Evolutionary conservation across 371 early-diverging fungal species (phyloP), one percentile per base, ranked within the genome.

Genomic region (Rhizopus delemar): DNA sequence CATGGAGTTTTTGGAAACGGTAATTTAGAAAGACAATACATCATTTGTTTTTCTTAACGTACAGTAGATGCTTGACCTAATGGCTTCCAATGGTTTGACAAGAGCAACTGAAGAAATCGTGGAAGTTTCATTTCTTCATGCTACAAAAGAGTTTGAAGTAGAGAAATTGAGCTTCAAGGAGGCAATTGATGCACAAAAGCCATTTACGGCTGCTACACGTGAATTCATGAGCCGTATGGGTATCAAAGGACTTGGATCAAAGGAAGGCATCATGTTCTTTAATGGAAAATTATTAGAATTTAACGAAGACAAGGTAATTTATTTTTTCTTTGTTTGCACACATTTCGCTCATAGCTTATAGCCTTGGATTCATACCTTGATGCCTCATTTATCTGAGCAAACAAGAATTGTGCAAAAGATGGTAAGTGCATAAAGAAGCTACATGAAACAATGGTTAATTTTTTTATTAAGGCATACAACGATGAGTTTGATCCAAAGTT

Each of bases 221-320:
- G 32, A 15, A 3, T 83, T 77, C 48, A 51, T 71, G 9, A 62
- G 60, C 3, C 75, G 79, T 2, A 51, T 84, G 55, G 75, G 73
- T 38, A 59, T 78, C 32, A 54, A 28, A 15, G 53, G 56, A 41
- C 7, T 36, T n/a, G 34, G 59, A 8, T 34, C 53, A 16, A 55
- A 59, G n/a, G 54, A 60, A 38, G 78, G 84, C 4, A 82, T 70
- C 6, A 66, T 88, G 43, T 96, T 93, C 71, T 66, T 90, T 45
- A 96, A 96, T 63, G 96, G 96, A 53, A 88, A 86, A 57, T 77
- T 82, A 53, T 62, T 87, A 46, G 79, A 82, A 8, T 71, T 88
- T 60, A 74, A 56, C 35, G 85, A 87, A 13, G 83, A 77, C 57
- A 56, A 46, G 53, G 71, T 65, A 68, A 41, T 5, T 8, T 32